A percentile compares a stretch with the other conserved stretches of the same genome.
phyloP scores from a whole-genome alignment of 2,329 filamentous ascomycete genomes.

The Herpotrichia juniperi region DNA sequence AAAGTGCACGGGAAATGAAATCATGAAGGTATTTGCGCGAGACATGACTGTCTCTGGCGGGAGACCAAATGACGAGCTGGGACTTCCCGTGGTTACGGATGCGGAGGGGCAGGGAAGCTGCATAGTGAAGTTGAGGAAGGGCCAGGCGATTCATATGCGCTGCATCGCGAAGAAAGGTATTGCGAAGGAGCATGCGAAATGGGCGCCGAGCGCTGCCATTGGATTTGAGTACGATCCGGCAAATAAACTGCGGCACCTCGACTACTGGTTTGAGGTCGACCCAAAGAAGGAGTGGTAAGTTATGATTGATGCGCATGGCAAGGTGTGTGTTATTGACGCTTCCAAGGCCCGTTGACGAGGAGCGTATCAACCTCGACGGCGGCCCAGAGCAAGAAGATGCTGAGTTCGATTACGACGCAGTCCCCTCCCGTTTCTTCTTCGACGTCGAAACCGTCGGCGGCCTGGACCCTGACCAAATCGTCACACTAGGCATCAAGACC shows the following conservation, averaged over 20 bases:
- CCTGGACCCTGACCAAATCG: constrained; percentile 86
- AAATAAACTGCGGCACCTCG: constrained; percentile 90
- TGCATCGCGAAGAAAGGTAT: constrained; percentile 99
- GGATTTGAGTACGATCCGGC: constrained; percentile 98
- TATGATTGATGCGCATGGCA: background rate
- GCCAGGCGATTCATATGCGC: constrained; percentile 86
- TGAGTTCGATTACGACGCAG: constrained; percentile 87
- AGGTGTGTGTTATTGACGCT: constrained; percentile 3
- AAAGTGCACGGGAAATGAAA: constrained; percentile 81
- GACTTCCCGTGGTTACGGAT: constrained; percentile 83
- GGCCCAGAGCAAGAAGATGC: constrained; percentile 80
- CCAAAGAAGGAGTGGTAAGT: constrained; percentile 82
- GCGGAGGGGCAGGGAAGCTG: constrained; percentile 80
- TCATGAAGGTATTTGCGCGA: constrained; percentile 92
- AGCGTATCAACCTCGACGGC: constrained; percentile 77
- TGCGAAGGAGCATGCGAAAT: constrained; percentile 98
- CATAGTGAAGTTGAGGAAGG: constrained; percentile 87
- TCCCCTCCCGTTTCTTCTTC: constrained; percentile 86
- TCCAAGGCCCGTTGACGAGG: constrained; percentile 79
- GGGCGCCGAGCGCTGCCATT: constrained; percentile 89
- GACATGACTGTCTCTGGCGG: constrained; percentile 78
- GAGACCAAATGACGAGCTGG: constrained; percentile 75
- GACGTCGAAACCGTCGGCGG: constrained; percentile 90
- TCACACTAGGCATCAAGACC: constrained; percentile 85
- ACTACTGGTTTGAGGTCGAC: constrained; percentile 94